phyloP scores from a whole-genome alignment of 305 asterid species.

The Solanum aculeatissimum region DNA sequence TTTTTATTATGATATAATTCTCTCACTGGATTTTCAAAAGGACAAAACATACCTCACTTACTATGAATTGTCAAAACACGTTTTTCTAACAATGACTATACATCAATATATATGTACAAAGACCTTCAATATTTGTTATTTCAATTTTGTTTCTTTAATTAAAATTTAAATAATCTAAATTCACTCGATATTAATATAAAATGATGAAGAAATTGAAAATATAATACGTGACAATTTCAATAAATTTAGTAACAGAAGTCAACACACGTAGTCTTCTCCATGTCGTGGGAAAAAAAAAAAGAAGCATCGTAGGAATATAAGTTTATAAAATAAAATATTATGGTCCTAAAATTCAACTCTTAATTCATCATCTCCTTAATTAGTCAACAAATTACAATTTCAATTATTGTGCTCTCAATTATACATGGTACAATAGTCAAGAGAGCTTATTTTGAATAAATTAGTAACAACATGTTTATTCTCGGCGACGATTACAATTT shows the following conservation, averaged over 20 bases:
- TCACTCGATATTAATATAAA: neutral
- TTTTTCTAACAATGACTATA: too few species aligned
- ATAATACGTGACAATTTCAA: neutral
- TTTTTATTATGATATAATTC: too few species aligned
- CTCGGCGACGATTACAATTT: too few species aligned
- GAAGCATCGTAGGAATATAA: neutral
- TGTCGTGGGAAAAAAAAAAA: neutral
- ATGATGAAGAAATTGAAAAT: neutral
- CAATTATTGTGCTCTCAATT: neutral
- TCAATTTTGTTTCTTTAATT: too few species aligned
- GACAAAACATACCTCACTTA: too few species aligned
- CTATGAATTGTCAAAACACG: too few species aligned
- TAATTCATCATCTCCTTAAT: neutral
- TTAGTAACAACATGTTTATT: too few species aligned
- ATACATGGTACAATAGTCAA: neutral
- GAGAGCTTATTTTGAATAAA: too few species aligned
- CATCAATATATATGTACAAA: too few species aligned
- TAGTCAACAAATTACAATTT: neutral
- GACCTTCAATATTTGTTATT: too few species aligned
- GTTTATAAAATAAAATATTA: neutral
- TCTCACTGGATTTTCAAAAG: too few species aligned
- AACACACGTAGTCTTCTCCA: neutral
- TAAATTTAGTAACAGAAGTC: neutral
- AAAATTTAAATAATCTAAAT: neutral
- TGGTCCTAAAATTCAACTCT: neutral